Evolutionary conservation across 768 basidiomycete genomes (phyloP).

Genomic region (Boletus insuetus): DNA sequence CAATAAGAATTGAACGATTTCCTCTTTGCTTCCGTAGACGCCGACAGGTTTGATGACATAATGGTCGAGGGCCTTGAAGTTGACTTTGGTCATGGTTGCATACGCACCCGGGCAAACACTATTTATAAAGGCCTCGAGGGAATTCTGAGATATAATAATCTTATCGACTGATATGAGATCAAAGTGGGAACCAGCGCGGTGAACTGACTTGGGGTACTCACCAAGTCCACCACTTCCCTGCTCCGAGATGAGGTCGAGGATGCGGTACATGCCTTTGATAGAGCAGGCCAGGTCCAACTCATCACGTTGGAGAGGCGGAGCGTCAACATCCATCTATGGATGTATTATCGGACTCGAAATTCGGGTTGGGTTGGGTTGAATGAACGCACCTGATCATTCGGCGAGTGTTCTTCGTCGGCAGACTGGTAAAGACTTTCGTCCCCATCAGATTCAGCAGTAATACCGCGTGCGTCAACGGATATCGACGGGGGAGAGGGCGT

Average conservation of each 20-base stretch:
- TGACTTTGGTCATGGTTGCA: conserved; percentile 50
- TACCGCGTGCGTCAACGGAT: not conserved
- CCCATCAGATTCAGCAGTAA: not conserved
- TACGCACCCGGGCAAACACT: conserved; percentile 50
- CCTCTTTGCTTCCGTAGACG: conserved; percentile 53
- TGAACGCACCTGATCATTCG: conserved; percentile 10
- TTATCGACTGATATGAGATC: conserved; percentile 50
- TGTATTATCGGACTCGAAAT: not conserved
- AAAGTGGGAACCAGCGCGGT: not conserved
- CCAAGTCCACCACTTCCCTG: conserved; percentile 51
- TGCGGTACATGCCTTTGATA: conserved; percentile 49
- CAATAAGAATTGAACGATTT: conserved; percentile 46
- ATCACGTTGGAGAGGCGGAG: conserved; percentile 1
- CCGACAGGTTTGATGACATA: conserved; percentile 49
- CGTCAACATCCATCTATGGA: conserved; percentile 21
- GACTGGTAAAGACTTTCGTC: conserved; percentile 18
- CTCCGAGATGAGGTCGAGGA: conserved; percentile 54
- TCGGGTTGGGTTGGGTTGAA: not conserved
- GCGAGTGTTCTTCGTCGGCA: conserved; percentile 1
- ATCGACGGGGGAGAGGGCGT: conserved; percentile 4
- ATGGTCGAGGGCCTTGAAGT: conserved; percentile 52
- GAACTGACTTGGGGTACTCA: conserved; percentile 17
- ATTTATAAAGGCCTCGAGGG: conserved; percentile 49
- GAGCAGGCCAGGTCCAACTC: conserved; percentile 23
- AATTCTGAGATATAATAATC: conserved; percentile 55